Base-by-base conservation (phyloP, 345 rosid genomes). In the Murraya koenigii region DNA sequence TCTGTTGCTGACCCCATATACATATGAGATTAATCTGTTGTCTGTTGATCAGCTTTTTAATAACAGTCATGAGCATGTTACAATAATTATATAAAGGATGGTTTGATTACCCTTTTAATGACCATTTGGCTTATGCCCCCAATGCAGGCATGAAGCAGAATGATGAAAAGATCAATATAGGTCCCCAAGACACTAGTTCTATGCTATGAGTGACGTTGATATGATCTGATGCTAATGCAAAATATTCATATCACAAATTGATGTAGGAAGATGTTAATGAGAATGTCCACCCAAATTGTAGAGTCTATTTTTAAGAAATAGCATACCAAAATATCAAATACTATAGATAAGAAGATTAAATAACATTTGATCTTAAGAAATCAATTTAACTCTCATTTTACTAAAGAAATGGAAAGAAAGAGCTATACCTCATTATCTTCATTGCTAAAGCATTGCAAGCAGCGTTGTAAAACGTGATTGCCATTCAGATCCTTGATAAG, bases 401-500 rank as follows among this genome's bases (percentile, higher is more conserved):
- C 71, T 71, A 8, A 68, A 74, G 78, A 9, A 19, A 47, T 66
- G 61, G 32, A 70, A 52, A 25, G 60, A 82, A 78, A 54, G 10
- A 72, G 13, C 28, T 39, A 35, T 77, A 89, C 97, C 95, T 88
- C 85, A 33, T 86, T 85, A 75, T 91, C 91, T 56, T 86, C 88
- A 77, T 78, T 79, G 78, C 81, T 72, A 72, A 93, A 85, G 59
- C 87, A 82, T 22, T 86, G 83, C 88, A 91, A 85, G 84, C 97
- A 93, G 71, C 93, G 87, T 66, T 91, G 95, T 2, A 93, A 74
- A 56, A 93, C 95, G 85, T 93, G 94, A 82, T 90, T 93, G 38
- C 97, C 97, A 82, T 93, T 93, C 74, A 90, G 81, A 80, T 93
- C 94, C 82, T 84, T 88, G 39, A 89, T 85, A 2, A 93, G 92